Percentiles rank a stretch among this genome's conserved stretches.
Conservation (phyloP, 148 eudicot species). For the Drosera capensis region DNA sequence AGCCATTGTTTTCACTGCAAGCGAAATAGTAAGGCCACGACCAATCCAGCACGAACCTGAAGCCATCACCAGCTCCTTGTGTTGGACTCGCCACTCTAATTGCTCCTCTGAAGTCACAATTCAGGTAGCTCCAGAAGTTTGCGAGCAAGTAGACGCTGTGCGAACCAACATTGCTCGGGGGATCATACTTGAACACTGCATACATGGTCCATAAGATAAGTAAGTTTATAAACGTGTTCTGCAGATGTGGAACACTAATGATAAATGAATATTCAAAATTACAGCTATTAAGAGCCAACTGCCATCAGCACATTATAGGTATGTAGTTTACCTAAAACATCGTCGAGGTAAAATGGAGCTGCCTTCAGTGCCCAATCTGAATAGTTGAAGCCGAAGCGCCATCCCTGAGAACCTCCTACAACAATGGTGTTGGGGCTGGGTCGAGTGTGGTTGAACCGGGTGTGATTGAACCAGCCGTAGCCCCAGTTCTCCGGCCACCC, state of each 20-base stretch:
- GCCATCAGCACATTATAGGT: not conserved
- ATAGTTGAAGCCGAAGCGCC: slow-evolving; percentile 38
- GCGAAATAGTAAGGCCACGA: slow-evolving; percentile 63
- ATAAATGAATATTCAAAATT: not conserved
- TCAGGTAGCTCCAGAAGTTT: slow-evolving; percentile 43
- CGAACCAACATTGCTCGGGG: slow-evolving; percentile 27
- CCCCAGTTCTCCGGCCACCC: not conserved
- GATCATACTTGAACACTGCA: slow-evolving; percentile 58
- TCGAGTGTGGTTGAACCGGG: not conserved
- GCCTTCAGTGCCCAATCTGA: slow-evolving; percentile 35
- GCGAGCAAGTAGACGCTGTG: slow-evolving; percentile 64
- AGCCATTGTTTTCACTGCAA: slow-evolving; percentile 52
- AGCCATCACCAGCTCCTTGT: slow-evolving; percentile 46
- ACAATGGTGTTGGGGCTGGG: slow-evolving; percentile 14
- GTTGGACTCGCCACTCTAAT: slow-evolving; percentile 21
- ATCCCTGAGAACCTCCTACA: slow-evolving; percentile 26
- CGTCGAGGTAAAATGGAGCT: slow-evolving; percentile 33
- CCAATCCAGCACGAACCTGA: slow-evolving; percentile 35
- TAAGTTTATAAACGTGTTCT: not conserved
- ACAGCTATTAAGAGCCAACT: too few species aligned
- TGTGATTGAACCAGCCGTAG: not conserved
- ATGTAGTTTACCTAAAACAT: slow-evolving; percentile 22
- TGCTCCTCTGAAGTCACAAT: slow-evolving; percentile 42
- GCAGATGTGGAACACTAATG: not conserved
- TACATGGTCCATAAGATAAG: not conserved